Evolutionary conservation across 129 eudicot species (phyloP), one percentile per base, ranked within the genome.

Genomic region (Sambucus nigra): DNA sequence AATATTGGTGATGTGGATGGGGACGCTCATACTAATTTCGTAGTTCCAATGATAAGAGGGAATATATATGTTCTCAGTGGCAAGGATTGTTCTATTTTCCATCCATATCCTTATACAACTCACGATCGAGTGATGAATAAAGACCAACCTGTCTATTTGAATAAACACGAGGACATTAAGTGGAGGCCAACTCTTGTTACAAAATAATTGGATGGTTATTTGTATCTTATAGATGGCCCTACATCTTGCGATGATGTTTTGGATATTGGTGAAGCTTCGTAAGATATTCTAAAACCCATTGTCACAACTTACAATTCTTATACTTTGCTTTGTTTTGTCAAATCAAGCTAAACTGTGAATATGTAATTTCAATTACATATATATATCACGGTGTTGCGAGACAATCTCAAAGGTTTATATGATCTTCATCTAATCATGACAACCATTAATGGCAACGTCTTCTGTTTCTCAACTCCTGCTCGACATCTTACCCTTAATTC

Each of bases 181-280:
- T 80, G 82, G 68, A 96, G 99, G 53, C 85, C 80, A 46, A 77
- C 96, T 6, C 72, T 92, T 25, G 94, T 92, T 24, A 82, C 83
- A 10, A 82, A 96, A 14, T 92, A 96, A 14, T 92, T 92, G 64
- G 99, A 92, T 66, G 99, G 99, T 14, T 92, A 92, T 69, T 47
- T 92, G 48, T 92, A 92, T 77, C 96, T 92, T 61, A 86, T 92
- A 53, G 94, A 92, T 66, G 99, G 99, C 7, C 96, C 94, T 29
- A 82, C 94, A 18, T 86, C 95, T 33, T 92, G 99, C 69, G 99
- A 96, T 65, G 96, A 86, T 73, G 99, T 92, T 53, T 91, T 92
- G 66, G 99, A 92, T 71, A 86, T 92, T 33, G 99, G 99, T 22
- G 96, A 92, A 82, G 86, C 99, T 55, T 85, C 96, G 99, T 92